Percentiles rank a stretch among this genome's conserved stretches.
Evolutionary conservation across 2,329 filamentous ascomycete genomes (phyloP).

Genomic region (Cytospora mali): DNA sequence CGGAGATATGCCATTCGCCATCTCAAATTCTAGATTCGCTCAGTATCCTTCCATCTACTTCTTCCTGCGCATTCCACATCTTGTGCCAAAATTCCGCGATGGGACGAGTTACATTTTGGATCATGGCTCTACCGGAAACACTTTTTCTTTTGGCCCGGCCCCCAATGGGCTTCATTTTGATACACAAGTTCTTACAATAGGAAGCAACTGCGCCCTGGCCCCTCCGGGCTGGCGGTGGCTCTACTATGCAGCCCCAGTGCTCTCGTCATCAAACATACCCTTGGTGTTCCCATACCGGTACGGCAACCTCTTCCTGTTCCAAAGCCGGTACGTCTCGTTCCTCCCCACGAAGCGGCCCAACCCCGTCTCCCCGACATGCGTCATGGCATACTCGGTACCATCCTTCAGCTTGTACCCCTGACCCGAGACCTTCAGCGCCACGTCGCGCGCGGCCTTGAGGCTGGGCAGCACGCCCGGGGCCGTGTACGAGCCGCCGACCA

Average conservation of each 20-base stretch:
- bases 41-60: too few relatives aligned
- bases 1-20: not conserved
- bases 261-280: not conserved
- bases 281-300: conserved; percentile 17
- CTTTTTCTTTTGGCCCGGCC: not conserved
- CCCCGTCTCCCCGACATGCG: conserved; percentile 39
- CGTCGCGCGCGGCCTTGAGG: conserved; percentile 53
- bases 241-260: not conserved
- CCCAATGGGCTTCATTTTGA: not conserved
- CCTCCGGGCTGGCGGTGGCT: too few relatives aligned
- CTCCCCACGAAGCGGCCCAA: conserved; percentile 35
- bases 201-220: too few relatives aligned
- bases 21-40: not conserved
- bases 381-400: conserved; percentile 12
- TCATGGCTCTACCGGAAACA: not conserved
- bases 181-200: not conserved
- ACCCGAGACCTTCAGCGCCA: conserved; percentile 43
- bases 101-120: not conserved
- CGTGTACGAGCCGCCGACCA: conserved; percentile 61
- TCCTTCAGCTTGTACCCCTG: conserved; percentile 16
- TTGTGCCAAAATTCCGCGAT: too few relatives aligned
- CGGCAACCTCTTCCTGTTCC: conserved; percentile 4
- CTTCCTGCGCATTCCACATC: too few relatives aligned
- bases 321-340: conserved; percentile 22
- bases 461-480: conserved; percentile 54